Percentiles rank a stretch among this genome's conserved stretches.
Conservation (phyloP, 495 filamentous ascomycete genomes). For the Chaetomium fimeti region DNA sequence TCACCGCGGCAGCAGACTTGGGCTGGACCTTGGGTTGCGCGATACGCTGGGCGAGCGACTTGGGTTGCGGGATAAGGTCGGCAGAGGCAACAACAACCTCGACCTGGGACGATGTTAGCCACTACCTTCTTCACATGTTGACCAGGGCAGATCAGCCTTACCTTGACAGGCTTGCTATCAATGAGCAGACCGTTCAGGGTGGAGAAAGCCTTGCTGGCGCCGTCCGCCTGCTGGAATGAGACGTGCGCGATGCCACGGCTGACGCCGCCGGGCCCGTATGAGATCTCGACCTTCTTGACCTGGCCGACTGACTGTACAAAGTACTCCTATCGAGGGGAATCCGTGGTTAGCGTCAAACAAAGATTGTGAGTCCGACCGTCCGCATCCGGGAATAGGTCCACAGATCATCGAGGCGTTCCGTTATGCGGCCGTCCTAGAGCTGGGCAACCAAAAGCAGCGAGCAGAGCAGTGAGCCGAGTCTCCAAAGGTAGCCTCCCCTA, state of each 20-base stretch:
- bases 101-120: slow-evolving; percentile 54
- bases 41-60: slow-evolving; percentile 84
- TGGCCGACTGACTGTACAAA: slow-evolving; percentile 84
- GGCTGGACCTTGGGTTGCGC: slow-evolving; percentile 75
- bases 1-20: slow-evolving; percentile 76
- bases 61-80: slow-evolving; percentile 60
- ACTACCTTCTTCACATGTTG: no score
- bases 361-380: slow-evolving; percentile 18
- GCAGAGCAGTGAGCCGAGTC: slow-evolving; percentile 39
- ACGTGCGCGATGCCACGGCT: slow-evolving; percentile 81
- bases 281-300: slow-evolving; percentile 82
- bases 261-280: slow-evolving; percentile 85
- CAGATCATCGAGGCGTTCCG: slow-evolving; percentile 18
- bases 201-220: slow-evolving; percentile 75
- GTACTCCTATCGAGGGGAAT: slow-evolving; percentile 75
- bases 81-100: slow-evolving; percentile 83
- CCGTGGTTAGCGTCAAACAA: slow-evolving; percentile 40
- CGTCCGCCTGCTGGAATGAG: slow-evolving; percentile 69
- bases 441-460: slow-evolving; percentile 31
- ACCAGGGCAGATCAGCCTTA: slow-evolving; percentile 34
- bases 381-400: slow-evolving; percentile 27
- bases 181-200: slow-evolving; percentile 84
- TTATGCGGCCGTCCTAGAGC: slow-evolving; percentile 7
- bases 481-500: slow-evolving; percentile 26
- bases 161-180: slow-evolving; percentile 88